Conservation (phyloP, 305 asterid species). For the Nicotiana rustica region DNA sequence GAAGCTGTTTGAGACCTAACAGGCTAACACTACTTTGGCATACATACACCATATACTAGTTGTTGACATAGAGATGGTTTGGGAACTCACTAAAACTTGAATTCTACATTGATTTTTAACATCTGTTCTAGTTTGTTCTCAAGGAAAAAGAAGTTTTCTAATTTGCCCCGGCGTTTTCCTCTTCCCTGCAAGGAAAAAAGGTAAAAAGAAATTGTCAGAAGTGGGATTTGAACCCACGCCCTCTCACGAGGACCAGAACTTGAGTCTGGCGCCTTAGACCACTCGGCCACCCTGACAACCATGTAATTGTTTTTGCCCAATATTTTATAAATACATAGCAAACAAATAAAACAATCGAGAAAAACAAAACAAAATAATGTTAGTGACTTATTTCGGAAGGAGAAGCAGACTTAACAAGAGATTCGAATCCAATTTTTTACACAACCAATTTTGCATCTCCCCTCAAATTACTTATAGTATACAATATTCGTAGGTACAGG, state of each 20-base stretch:
- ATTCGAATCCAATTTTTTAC: constrained; percentile 62
- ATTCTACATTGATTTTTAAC: neutral
- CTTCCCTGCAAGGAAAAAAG: neutral
- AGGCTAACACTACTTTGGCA: neutral
- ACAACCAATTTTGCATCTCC: neutral
- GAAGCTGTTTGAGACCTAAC: neutral
- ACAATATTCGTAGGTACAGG: neutral
- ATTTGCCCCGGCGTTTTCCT: constrained; percentile 2
- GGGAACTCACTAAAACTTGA: constrained; percentile 6
- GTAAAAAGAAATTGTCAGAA: constrained; percentile 41
- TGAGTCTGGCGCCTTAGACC: constrained; percentile 69
- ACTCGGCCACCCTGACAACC: constrained; percentile 62
- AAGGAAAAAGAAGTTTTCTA: neutral
- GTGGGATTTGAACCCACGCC: constrained; percentile 71
- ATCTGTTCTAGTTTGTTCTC: neutral
- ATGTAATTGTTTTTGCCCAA: too few species aligned
- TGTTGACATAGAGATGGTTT: neutral
- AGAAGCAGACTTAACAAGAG: too few species aligned
- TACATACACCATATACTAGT: neutral
- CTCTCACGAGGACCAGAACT: constrained; percentile 61
- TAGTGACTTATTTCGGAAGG: too few species aligned
- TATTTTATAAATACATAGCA: too few species aligned
- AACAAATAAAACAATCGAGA: too few species aligned
- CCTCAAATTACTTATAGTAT: neutral
- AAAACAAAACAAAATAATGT: too few species aligned